Evolutionary conservation across 306 rosid genomes (phyloP), one percentile per base, ranked within the genome.

Genomic region (Datisca glomerata): DNA sequence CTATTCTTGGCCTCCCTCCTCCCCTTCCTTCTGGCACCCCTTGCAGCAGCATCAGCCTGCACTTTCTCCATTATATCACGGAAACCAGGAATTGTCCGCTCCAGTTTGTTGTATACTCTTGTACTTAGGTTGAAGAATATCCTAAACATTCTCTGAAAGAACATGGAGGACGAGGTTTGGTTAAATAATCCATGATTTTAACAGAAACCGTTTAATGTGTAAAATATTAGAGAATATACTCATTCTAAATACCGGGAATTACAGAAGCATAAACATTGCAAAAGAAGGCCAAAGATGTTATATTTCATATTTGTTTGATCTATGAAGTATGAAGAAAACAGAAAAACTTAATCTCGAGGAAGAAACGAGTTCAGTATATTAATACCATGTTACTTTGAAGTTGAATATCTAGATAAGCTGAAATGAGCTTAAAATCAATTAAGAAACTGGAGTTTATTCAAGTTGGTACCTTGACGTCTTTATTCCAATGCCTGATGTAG

Each of bases 401-500:
- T n/a, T n/a, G n/a, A n/a, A n/a, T n/a, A n/a, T n/a, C n/a, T n/a
- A n/a, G n/a, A n/a, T n/a, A n/a, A n/a, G n/a, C n/a, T n/a, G n/a
- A n/a, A n/a, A n/a, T n/a, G n/a, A n/a, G n/a, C n/a, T n/a, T n/a
- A 25, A 28, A 28, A 31, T 1, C 0, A 31, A 31, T 31, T 31
- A 13, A 1, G 3, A n/a, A n/a, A n/a, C n/a, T 2, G 1, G 35
- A 3, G n/a, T 31, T 31, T 0, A 41, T 14, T 21, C 22, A 42
- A 52, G 45, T 31, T 7, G 48, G 47, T 84, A 89, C 97, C 97
- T 40, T 7, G 24, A 68, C 47, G 12, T 80, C 81, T 7, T 8
- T 13, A 58, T 70, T 80, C 91, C 84, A 89, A 21, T 35, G 48
- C 61, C 21, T 60, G 45, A 83, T 51, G 68, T 65, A 89, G 11